phyloP scores from a whole-genome alignment of 805 yeast species.

The Candida tibetensis region DNA sequence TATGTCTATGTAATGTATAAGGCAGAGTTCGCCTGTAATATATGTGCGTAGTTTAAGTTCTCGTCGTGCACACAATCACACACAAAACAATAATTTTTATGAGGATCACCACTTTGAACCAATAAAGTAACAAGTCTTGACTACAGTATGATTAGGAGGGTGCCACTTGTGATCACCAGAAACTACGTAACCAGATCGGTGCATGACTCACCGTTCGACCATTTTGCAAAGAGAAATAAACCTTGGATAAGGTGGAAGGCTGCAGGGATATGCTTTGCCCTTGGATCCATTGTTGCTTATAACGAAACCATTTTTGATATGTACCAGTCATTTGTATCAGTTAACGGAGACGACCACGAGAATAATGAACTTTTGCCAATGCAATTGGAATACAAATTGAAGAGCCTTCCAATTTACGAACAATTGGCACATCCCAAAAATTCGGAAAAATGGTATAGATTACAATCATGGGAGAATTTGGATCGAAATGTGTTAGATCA shows the following conservation, averaged over 20 bases:
- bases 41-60: too few relatives aligned
- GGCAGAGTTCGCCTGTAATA: too few relatives aligned
- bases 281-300: constrained; percentile 34
- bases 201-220: constrained; percentile 32
- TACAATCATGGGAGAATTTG: constrained; percentile 44
- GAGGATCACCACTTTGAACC: too few relatives aligned
- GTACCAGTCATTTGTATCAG: constrained; percentile 24
- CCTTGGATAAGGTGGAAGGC: constrained; percentile 32
- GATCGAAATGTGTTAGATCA: constrained; percentile 36
- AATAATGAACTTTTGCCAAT: constrained; percentile 26
- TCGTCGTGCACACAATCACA: too few relatives aligned
- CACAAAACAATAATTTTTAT: too few relatives aligned
- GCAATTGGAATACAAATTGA: constrained; percentile 47
- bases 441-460: constrained; percentile 46
- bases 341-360: constrained; percentile 18
- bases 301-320: constrained; percentile 31
- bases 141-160: too few relatives aligned
- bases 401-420: constrained; percentile 50
- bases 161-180: too few relatives aligned
- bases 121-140: too few relatives aligned
- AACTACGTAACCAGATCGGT: constrained; percentile 26
- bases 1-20: too few relatives aligned
- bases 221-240: constrained; percentile 21
- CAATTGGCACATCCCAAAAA: constrained; percentile 43
- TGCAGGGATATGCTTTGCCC: constrained; percentile 24